Conservation (phyloP, 1,139 yeast species). For the Tardiomyces blankii region DNA sequence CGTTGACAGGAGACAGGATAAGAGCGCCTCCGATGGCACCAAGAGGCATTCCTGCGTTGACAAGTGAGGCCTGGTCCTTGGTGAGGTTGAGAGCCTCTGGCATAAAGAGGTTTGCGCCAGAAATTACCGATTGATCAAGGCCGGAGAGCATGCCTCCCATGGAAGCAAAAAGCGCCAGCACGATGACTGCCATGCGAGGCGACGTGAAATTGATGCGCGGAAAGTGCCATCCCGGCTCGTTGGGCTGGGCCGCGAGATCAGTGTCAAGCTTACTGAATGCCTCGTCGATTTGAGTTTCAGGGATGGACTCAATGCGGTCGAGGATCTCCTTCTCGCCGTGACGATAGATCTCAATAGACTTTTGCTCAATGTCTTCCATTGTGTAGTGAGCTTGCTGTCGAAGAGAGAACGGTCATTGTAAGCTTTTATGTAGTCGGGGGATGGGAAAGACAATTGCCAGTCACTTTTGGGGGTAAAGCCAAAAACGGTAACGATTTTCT, state of each 20-base stretch:
- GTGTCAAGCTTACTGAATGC: neutral
- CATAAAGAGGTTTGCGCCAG: constrained; percentile 71
- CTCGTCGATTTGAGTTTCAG: neutral
- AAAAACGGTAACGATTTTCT: too few relatives aligned
- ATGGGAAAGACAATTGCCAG: too few relatives aligned
- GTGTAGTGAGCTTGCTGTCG: too few relatives aligned
- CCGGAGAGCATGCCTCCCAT: constrained; percentile 92
- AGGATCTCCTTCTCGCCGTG: neutral
- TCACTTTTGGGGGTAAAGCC: too few relatives aligned
- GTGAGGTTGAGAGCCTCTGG: constrained; percentile 37
- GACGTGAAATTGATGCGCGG: neutral
- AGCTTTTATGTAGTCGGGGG: too few relatives aligned
- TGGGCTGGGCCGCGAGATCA: neutral
- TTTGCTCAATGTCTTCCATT: too few relatives aligned
- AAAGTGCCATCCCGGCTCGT: neutral
- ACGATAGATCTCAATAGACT: neutral
- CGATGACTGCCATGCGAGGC: constrained; percentile 28
- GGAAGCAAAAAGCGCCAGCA: constrained; percentile 65
- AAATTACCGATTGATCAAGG: constrained; percentile 81
- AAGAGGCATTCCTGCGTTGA: constrained; percentile 66
- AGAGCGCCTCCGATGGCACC: constrained; percentile 64
- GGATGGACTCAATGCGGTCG: neutral
- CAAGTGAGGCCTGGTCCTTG: constrained; percentile 37
- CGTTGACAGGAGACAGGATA: constrained; percentile 51
- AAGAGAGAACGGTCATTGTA: too few relatives aligned